Conservation (phyloP, 257 asterid species). For the Nicotiana obtusifolia region DNA sequence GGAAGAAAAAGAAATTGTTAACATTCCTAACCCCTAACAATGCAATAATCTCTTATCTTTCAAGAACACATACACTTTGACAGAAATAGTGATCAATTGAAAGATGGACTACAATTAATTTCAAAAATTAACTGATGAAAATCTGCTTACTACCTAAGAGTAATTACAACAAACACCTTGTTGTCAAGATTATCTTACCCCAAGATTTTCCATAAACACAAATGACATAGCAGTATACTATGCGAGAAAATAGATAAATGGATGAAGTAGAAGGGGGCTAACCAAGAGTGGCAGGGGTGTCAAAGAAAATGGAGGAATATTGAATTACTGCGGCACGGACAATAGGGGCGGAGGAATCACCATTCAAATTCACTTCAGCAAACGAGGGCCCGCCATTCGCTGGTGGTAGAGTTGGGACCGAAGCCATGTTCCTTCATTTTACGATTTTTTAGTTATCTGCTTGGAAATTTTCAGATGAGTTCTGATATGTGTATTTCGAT, state of each 20-base stretch:
- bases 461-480: neutral
- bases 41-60: neutral
- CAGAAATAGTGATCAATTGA: neutral
- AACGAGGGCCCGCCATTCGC: too few relatives aligned
- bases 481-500: neutral
- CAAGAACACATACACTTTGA: neutral
- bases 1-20: neutral
- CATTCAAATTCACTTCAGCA: too few relatives aligned
- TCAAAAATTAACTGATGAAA: too few relatives aligned
- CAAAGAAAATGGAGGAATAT: constrained; percentile 82
- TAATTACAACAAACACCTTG: neutral
- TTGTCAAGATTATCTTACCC: too few relatives aligned
- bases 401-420: constrained; percentile 26
- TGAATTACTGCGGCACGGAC: constrained; percentile 80
- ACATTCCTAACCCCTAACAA: neutral
- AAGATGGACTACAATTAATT: too few relatives aligned
- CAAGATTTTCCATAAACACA: too few relatives aligned
- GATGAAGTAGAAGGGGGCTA: neutral
- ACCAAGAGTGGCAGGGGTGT: constrained; percentile 91
- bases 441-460: constrained; percentile 1
- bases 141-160: neutral
- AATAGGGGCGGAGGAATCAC: neutral
- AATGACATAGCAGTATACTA: too few relatives aligned
- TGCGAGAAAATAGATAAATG: too few relatives aligned
- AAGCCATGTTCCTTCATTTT: constrained; percentile 39